phyloP scores from a whole-genome alignment of 495 filamentous ascomycete species.

The Penicillium atrosanguineum region DNA sequence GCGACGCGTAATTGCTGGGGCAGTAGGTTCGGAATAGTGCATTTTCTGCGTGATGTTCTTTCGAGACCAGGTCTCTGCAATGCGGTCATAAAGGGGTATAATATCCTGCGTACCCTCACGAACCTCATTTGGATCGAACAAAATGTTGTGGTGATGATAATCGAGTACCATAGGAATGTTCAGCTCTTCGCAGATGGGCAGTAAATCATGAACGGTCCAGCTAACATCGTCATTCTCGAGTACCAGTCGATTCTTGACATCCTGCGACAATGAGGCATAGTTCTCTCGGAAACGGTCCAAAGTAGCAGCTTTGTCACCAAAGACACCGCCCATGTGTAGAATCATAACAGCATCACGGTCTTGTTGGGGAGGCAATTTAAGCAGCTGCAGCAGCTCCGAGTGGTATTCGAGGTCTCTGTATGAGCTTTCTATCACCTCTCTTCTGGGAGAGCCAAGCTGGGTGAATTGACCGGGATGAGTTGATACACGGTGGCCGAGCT shows the following conservation, averaged over 20 bases:
- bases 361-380: conserved; percentile 74
- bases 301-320: conserved; percentile 82
- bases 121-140: conserved; percentile 68
- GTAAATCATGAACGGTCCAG: conserved; percentile 86
- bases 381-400: conserved; percentile 76
- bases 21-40: conserved; percentile 86
- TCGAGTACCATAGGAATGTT: conserved; percentile 92
- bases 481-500: conserved; percentile 81
- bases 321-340: conserved; percentile 89
- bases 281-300: conserved; percentile 79
- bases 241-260: conserved; percentile 77
- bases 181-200: conserved; percentile 89
- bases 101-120: conserved; percentile 89
- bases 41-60: conserved; percentile 92
- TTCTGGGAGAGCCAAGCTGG: conserved; percentile 77
- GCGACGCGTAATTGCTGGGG: conserved; percentile 68
- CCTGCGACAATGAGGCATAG: conserved; percentile 61
- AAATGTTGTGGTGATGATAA: conserved; percentile 94
- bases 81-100: conserved; percentile 64
- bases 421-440: conserved; percentile 70
- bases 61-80: conserved; percentile 78
- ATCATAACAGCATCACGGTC: conserved; percentile 93
- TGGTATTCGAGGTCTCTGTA: conserved; percentile 88
- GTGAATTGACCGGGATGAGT: conserved; percentile 95
- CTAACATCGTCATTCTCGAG: conserved; percentile 93